phyloP scores from a whole-genome alignment of 495 filamentous ascomycete genomes.

The Chaetomidium leptoderma region DNA sequence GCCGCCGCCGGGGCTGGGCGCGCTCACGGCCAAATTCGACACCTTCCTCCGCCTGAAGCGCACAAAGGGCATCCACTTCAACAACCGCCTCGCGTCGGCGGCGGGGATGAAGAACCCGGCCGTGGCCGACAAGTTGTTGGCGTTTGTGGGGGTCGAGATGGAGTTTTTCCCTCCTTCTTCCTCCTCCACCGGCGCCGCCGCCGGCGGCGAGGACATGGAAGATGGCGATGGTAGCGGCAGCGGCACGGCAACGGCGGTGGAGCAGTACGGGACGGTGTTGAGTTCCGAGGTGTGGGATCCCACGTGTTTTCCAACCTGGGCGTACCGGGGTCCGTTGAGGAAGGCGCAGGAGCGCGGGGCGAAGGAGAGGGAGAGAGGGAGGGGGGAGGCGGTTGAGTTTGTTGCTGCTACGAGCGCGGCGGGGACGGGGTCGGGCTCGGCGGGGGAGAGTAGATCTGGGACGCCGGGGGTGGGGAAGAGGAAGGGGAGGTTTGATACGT shows the following conservation, averaged over 20 bases:
- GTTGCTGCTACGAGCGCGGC: constrained; percentile 41
- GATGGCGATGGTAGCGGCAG: not conserved
- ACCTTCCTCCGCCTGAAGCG: constrained; percentile 79
- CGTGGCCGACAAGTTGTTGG: constrained; percentile 71
- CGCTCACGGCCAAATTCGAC: constrained; percentile 67
- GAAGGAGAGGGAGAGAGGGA: constrained; percentile 53
- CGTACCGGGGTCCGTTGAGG: constrained; percentile 68
- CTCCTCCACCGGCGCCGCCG: too few relatives aligned
- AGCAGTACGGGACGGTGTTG: constrained; percentile 74
- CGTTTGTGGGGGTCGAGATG: constrained; percentile 66
- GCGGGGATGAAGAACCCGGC: constrained; percentile 75
- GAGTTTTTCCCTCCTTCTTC: constrained; percentile 4
- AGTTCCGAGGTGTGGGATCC: constrained; percentile 64
- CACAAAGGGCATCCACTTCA: constrained; percentile 83
- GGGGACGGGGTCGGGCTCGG: constrained; percentile 24
- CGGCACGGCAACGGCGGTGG: constrained; percentile 15
- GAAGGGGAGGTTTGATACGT: constrained; percentile 49
- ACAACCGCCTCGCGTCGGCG: constrained; percentile 68
- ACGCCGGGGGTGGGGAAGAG: constrained; percentile 39
- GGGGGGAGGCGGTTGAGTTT: constrained; percentile 70
- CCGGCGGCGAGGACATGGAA: not conserved
- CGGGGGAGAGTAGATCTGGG: constrained; percentile 36
- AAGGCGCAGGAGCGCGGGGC: constrained; percentile 58
- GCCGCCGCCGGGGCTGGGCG: constrained; percentile 49
- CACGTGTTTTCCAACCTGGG: constrained; percentile 59